These are phyloP conservation scores for Fusarium sublunatum DNA, from an alignment of 2,329 filamentous ascomycete genomes.

Conservation along the genomic window DNA sequence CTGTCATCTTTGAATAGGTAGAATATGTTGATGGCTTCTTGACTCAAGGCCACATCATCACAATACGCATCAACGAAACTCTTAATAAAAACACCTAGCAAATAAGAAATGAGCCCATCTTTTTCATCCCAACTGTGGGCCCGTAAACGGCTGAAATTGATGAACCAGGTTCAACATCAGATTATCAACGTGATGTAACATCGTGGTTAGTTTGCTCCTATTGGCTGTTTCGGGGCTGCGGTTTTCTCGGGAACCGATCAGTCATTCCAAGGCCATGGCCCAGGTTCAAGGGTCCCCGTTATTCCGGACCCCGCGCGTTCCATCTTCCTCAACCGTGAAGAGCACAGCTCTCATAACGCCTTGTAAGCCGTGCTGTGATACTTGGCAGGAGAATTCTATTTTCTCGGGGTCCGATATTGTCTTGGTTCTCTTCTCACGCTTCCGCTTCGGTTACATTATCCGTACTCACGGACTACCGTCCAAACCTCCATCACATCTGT, in stretches of 20 bases:
- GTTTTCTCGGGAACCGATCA: constrained; percentile 31
- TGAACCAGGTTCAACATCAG: background rate
- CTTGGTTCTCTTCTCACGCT: background rate
- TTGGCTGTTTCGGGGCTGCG: constrained; percentile 35
- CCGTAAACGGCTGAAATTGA: constrained; percentile 1
- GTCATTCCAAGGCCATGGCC: constrained; percentile 1
- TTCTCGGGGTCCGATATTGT: constrained; percentile 30
- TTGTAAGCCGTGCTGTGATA: constrained; percentile 18
- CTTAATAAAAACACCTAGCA: background rate
- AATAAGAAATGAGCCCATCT: constrained; percentile 12
- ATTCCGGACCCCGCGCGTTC: constrained; percentile 42
- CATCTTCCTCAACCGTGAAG: constrained; percentile 2
- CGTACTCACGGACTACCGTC: background rate
- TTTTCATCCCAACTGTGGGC: background rate
- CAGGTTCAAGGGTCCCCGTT: background rate
- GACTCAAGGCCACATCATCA: background rate
- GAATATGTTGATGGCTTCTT: background rate
- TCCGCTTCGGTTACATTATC: background rate
- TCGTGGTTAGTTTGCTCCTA: background rate
- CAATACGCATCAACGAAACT: constrained; percentile 1
- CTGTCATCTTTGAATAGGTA: background rate
- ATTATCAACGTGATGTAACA: background rate
- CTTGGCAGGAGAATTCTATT: constrained; percentile 6
- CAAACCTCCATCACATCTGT: background rate
- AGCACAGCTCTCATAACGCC: constrained; percentile 16